Conservation (phyloP, 805 yeast species). For the Sugiyamaella mastotermitis region DNA sequence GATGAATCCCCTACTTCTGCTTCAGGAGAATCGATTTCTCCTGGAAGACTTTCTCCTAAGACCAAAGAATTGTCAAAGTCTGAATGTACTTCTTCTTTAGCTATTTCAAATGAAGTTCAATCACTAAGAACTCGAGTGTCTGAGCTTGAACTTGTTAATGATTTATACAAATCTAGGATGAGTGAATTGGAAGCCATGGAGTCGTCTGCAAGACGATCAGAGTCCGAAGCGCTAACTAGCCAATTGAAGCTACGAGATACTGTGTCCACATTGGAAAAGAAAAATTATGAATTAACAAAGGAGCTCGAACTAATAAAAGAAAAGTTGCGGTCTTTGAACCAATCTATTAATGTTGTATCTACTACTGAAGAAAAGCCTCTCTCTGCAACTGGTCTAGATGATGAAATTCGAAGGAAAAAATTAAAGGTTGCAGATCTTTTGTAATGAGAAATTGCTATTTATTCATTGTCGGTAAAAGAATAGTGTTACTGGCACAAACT, state of each 20-base stretch:
- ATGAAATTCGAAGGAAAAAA: conserved; percentile 3
- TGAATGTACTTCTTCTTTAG: too few relatives aligned
- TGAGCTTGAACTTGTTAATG: conserved; percentile 87
- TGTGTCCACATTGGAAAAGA: conserved; percentile 12
- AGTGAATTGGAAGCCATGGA: conserved; percentile 61
- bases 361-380: too few relatives aligned
- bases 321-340: too few relatives aligned
- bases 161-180: conserved; percentile 75
- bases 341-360: too few relatives aligned
- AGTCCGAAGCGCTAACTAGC: conserved; percentile 25
- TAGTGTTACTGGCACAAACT: too few relatives aligned
- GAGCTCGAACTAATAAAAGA: too few relatives aligned
- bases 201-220: conserved; percentile 28
- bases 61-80: too few relatives aligned
- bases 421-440: conserved; percentile 5
- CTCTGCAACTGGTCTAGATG: too few relatives aligned
- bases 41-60: conserved; percentile 1
- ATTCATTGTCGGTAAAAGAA: too few relatives aligned
- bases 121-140: conserved; percentile 68
- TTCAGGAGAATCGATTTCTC: not conserved
- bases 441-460: too few relatives aligned
- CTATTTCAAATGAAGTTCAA: conserved; percentile 19
- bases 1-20: not conserved
- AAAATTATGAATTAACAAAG: too few relatives aligned
- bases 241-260: conserved; percentile 13